Evolutionary conservation across 2,329 filamentous ascomycete species (phyloP), one percentile per base, ranked within the genome.

Genomic region (Fusarium sp.): DNA sequence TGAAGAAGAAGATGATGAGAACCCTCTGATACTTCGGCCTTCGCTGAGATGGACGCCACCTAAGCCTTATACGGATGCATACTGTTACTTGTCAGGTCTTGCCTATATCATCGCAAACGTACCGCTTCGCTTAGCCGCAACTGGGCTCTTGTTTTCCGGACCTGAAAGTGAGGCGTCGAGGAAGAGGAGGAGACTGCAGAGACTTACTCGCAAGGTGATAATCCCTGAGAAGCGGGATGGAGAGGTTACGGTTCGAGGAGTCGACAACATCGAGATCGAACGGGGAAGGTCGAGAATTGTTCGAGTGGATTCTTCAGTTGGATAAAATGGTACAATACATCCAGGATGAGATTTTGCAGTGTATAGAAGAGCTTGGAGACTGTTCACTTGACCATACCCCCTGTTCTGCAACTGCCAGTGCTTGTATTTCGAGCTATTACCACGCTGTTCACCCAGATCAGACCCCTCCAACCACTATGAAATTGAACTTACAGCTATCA

Each of bases 21-120:
- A 54, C 6, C 33, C 40, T 9, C 55, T 44, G 21, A 21, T 58
- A 10, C 17, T 64, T 34, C 28, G 10, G 9, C 43, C 49, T 45
- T 19, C 22, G 31, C 19, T 36, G 8, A 38, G 19, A 10, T 44
- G 40, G 39, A 40, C 8, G 19, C 28, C 44, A 2, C 43, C 24
- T 24, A 49, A 38, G 15, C 58, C 21, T 3, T 47, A 47, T 14
- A 46, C 36, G 9, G 53, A 61, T 17, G 57, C 60, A 17, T 57
- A 65, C 31, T 56, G 57, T 17, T 70, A 45, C 21, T 49, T 69
- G n/a, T 51, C 55, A 6, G 54, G 42, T 15, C 31, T 63, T 38
- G 52, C 49, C 10, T 66, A 44, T 34, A n/a, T 60, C 7, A 57
- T 66, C 24, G 43, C 40, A 13, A 21, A 58, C 4, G 45, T 56